These are phyloP conservation scores for Schizonepeta tenuifolia DNA, from an alignment of 257 asterid genomes.

Conservation along the genomic window DNA sequence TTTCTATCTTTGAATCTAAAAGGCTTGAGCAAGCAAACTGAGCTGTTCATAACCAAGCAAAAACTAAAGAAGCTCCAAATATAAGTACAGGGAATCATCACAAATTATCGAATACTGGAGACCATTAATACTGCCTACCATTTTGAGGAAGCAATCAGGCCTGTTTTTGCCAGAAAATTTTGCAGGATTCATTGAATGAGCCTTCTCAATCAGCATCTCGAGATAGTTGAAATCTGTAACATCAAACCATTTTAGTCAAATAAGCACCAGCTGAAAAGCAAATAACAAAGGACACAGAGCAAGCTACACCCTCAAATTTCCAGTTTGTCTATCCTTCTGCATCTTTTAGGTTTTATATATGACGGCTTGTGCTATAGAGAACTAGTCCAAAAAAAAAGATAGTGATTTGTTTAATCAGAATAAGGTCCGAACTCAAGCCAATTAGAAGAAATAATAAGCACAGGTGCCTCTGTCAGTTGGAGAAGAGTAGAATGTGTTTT, in stretches of 20 bases:
- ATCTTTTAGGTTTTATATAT: slow-evolving; percentile 17
- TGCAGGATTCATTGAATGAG: slow-evolving; percentile 70
- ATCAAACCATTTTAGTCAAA: slow-evolving; percentile 28
- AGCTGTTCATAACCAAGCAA: slow-evolving; percentile 18
- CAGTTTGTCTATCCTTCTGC: neutral
- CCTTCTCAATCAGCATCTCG: slow-evolving; percentile 66
- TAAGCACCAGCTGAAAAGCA: slow-evolving; percentile 26
- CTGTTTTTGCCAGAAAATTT: slow-evolving; percentile 59
- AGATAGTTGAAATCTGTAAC: slow-evolving; percentile 63
- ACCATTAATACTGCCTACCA: slow-evolving; percentile 57
- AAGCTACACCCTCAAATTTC: neutral
- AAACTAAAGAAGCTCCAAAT: slow-evolving; percentile 25
- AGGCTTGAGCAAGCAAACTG: slow-evolving; percentile 5
- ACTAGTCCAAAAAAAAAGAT: neutral
- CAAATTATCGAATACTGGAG: slow-evolving; percentile 8
- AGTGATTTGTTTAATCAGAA: neutral
- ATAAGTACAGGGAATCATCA: slow-evolving; percentile 1
- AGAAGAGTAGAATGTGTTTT: neutral
- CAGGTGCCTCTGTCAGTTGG: neutral
- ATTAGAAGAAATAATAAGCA: slow-evolving; percentile 18
- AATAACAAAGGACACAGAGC: slow-evolving; percentile 24
- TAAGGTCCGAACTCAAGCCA: slow-evolving; percentile 22
- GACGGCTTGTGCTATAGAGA: neutral
- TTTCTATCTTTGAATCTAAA: neutral
- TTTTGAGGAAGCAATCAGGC: slow-evolving; percentile 82